Percentiles rank a stretch among this genome's conserved stretches.
These are phyloP conservation scores for Ganoderma lucidum DNA, from an alignment of 1,284 basidiomycete species.

Conservation along the genomic window DNA sequence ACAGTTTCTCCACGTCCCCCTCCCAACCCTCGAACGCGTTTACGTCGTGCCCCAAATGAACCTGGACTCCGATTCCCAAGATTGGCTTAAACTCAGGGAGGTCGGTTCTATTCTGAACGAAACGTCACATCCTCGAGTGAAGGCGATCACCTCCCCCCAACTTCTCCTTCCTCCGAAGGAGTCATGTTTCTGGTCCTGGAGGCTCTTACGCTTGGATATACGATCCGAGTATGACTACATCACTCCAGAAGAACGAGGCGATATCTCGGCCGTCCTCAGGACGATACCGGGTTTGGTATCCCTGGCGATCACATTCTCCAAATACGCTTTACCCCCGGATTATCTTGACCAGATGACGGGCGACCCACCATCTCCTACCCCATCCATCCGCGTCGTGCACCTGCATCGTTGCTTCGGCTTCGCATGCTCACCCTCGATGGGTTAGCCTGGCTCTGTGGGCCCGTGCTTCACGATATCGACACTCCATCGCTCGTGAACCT, in stretches of 20 bases:
- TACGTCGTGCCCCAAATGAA: not conserved
- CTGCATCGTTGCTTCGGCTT: not conserved
- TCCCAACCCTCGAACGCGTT: not conserved
- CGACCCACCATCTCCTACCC: not conserved
- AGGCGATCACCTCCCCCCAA: not conserved
- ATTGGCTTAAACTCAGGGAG: not conserved
- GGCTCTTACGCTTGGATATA: not conserved
- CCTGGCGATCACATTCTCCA: not conserved
- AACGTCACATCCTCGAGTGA: not conserved
- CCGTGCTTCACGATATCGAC: not conserved
- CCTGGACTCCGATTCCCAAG: not conserved
- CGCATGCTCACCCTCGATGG: not conserved
- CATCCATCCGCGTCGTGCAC: not conserved
- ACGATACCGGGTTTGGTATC: not conserved
- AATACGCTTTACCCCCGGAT: not conserved
- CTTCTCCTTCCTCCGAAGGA: not conserved
- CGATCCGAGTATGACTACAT: not conserved
- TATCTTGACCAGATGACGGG: not conserved
- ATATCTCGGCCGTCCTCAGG: not conserved
- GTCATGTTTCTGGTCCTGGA: not conserved
- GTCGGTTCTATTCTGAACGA: not conserved
- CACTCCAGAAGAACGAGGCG: not conserved
- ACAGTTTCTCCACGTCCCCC: not conserved
- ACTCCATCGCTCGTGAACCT: not conserved
- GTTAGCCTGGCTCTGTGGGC: not conserved